phyloP scores from a whole-genome alignment of 805 yeast species.

The Saccharomycopsis sp. region DNA sequence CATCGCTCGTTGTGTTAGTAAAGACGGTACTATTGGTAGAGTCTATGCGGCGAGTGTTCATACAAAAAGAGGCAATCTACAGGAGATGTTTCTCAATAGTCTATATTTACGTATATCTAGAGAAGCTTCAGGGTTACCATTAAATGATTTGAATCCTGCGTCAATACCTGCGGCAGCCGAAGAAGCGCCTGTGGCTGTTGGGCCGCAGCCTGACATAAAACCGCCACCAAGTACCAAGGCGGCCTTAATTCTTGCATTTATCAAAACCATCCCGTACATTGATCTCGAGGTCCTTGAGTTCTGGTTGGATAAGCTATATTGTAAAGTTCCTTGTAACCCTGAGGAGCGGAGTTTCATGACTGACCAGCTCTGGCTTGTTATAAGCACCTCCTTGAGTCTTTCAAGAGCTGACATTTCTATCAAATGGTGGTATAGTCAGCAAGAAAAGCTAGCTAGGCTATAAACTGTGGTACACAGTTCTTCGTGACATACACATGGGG shows the following conservation, averaged over 20 bases:
- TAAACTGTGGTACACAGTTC: too few species aligned
- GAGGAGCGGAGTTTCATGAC: conserved; percentile 13
- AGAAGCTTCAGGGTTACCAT: conserved; percentile 9
- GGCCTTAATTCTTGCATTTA: conserved; percentile 10
- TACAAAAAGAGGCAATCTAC: conserved; percentile 4
- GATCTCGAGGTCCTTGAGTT: neutral
- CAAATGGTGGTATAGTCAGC: conserved; percentile 18
- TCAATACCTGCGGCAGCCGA: neutral
- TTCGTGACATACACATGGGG: neutral
- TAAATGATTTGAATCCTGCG: neutral
- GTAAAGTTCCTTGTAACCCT: neutral
- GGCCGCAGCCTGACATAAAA: neutral
- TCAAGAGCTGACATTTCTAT: conserved; percentile 17
- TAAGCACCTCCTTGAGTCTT: conserved; percentile 12
- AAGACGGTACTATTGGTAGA: neutral
- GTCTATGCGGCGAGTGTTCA: conserved; percentile 8
- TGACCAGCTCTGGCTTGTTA: conserved; percentile 14
- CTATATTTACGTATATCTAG: conserved; percentile 1
- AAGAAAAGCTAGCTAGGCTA: neutral
- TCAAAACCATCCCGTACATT: conserved; percentile 16
- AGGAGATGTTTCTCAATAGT: conserved; percentile 4
- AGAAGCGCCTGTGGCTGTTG: neutral
- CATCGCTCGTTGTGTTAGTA: conserved; percentile 7
- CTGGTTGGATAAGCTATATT: conserved; percentile 14
- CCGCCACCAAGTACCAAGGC: conserved; percentile 14